phyloP scores from a whole-genome alignment of 202 grass and related monocot genomes.

The Zoysia matrella region DNA sequence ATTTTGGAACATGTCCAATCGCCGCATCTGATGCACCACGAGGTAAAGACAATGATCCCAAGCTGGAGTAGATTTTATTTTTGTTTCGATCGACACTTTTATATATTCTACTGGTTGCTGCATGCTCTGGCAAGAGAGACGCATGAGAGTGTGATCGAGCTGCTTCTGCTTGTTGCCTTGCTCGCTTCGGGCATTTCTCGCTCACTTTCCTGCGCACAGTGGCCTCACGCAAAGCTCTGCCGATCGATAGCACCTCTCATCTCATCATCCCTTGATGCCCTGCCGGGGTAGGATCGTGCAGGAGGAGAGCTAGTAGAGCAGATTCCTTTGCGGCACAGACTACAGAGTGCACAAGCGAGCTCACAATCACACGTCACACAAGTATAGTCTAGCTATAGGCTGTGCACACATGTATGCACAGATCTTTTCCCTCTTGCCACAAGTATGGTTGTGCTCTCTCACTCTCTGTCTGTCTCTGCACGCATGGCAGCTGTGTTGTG shows the following conservation, averaged over 20 bases:
- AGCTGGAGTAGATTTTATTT: no score
- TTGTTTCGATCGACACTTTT: no score
- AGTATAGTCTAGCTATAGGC: background rate
- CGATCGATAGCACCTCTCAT: slow-evolving; percentile 12
- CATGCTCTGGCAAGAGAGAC: slow-evolving; percentile 28
- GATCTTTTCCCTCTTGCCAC: slow-evolving; percentile 55
- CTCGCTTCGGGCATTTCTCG: slow-evolving; percentile 56
- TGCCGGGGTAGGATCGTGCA: slow-evolving; percentile 45
- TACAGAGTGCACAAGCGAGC: slow-evolving; percentile 26
- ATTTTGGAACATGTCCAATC: slow-evolving; percentile 62
- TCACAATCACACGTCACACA: slow-evolving; percentile 18
- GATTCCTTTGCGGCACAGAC: slow-evolving; percentile 59
- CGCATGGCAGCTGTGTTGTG: background rate
- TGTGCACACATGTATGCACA: slow-evolving; percentile 49
- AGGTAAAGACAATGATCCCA: slow-evolving; percentile 40
- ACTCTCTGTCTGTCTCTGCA: slow-evolving; percentile 20
- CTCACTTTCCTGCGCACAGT: slow-evolving; percentile 36
- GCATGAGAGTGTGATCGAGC: slow-evolving; percentile 36
- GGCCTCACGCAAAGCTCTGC: slow-evolving; percentile 38
- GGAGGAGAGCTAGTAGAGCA: background rate
- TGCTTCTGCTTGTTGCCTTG: slow-evolving; percentile 59
- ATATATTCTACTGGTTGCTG: slow-evolving; percentile 24
- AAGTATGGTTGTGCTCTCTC: background rate
- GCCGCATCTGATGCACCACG: slow-evolving; percentile 38
- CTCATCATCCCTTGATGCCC: slow-evolving; percentile 33